Evolutionary conservation across 176 grass and related monocot species (phyloP), one percentile per base, ranked within the genome.

Genomic region (Neostapfia colusana): DNA sequence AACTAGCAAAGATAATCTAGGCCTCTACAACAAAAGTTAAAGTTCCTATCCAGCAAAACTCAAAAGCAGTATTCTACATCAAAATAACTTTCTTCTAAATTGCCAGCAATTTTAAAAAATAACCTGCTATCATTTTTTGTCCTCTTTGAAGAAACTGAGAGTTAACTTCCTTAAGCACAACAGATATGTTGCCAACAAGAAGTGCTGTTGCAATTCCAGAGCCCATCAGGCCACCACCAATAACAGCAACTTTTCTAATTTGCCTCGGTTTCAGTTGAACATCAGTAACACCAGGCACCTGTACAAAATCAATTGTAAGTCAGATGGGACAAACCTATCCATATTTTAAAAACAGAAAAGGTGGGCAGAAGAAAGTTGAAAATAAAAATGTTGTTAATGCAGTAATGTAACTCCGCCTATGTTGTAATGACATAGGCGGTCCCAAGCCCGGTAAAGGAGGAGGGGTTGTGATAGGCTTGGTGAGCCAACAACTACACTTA

Each of bases 181-280:
- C 92, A 88, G 87, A 72, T 11, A 89, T 90, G 71, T 92, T 88
- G 63, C 86, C 82, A 62, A 95, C 82, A 86, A 99, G 90, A 82
- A 93, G 88, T n/a, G 89, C 80, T 37, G 95, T 99, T 77, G 95
- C 91, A 84, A 99, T 99, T 84, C 95, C 95, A 79, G 95, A 99
- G 58, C 95, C 95, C 95, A 99, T 99, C 64, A 99, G 80, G 79
- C 95, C 95, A 63, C 95, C 95, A 82, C 95, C 95, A 68, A 99
- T 99, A 25, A 99, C 91, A 74, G 95, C 91, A 88, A 92, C 86
- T 63, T 84, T 99, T 64, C 78, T 92, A 66, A 99, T 92, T 79
- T 90, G 72, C 74, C 95, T 92, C 57, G 95, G 91, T 92, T 84
- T 99, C 36, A 99, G 83, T 59, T 93, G 91, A 83, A 86, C 42